Base-by-base conservation (phyloP, 2,329 filamentous ascomycete genomes). In the Aureobasidium lini region DNA sequence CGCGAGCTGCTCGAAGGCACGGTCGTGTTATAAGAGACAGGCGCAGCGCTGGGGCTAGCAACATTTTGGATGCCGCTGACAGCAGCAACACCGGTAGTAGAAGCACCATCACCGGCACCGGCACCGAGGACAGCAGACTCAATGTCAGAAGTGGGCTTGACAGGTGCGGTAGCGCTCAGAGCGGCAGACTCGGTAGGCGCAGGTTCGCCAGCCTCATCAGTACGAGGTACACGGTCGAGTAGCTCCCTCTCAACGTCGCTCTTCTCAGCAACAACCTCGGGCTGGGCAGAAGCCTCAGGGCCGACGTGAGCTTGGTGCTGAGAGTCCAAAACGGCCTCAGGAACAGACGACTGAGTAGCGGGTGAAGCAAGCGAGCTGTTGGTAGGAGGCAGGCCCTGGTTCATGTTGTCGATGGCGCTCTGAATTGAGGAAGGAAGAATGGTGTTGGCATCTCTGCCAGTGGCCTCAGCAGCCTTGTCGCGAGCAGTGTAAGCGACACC, bases 201-300 rank as follows among this genome's bases (percentile, higher is more conserved):
- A 42, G 77, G 75, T 62, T 77, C 75, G 36, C 76, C 76, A 50
- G 70, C 65, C 52, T 73, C 72, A 57, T 77, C 65, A 7, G 69
- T 68, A 49, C 71, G 69, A 64, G 73, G 65, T 36, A 74, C 79
- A 71, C 88, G 82, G 64, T 83, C 79, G 49, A 91, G 77, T 56
- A 90, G 79, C 75, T 90, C 87, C 44, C 83, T 76, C 76, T 91
- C 88, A 4, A 90, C 79, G 60, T 80, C 78, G 60, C 81, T 83
- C 81, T 91, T 91, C 66, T 89, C 87, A 65, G 79, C 72, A 6
- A 91, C 86, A 67, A 87, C 86, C 43, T 81, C 77, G 32, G 83
- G 75, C 60, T 84, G 77, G 40, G 80, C 85, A 65, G 85, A 85
- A 8, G 88, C 87, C 69, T 90, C 88, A 11, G 68, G 83, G 6